Base-by-base conservation (phyloP, 345 rosid genomes). In the Erucastrum elatum region DNA sequence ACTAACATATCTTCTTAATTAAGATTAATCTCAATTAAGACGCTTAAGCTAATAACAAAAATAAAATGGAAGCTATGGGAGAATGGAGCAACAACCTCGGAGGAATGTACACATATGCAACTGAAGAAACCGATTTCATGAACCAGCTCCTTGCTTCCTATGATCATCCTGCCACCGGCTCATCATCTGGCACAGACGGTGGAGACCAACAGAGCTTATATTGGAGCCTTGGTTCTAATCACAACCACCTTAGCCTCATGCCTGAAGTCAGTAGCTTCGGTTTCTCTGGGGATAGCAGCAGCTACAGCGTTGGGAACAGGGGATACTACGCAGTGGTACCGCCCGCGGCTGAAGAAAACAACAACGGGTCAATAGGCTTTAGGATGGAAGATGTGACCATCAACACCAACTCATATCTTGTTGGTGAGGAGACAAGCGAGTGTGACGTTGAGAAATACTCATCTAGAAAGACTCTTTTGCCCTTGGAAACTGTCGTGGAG, bases 71-170 rank as follows among this genome's bases (percentile, higher is more conserved):
- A 77, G 77, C 86, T 25, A 82, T 84, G 83, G 90, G 85, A 79
- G 92, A 87, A 35, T 91, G 97, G 96, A 76, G 69, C 77, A 84
- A 86, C 74, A 87, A 81, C 73, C 86, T 89, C 2, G 76, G 86
- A 72, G 94, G 90, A 71, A 81, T 88, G 86, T 84, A 82, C 79
- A 81, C 77, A 4, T 76, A 76, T 12, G 80, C 90, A 26, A 68
- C 77, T 33, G 96, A 94, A 74, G 98, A 94, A 73, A 89, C 89
- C 53, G 90, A 94, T 80, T 88, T 91, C 89, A 83, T 88, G 91
- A 88, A 87, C 60, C 90, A 87, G 37, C 82, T 92, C 81, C 89
- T 89, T 0, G 85, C 83, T 8, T 81, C 83, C 16, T 81, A 64
- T 70, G 80, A 84, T 0, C 70, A 80, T 35, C 64, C 86, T 4